phyloP scores from a whole-genome alignment of 2,329 filamentous ascomycete species.

The Penicillium janthinellum region DNA sequence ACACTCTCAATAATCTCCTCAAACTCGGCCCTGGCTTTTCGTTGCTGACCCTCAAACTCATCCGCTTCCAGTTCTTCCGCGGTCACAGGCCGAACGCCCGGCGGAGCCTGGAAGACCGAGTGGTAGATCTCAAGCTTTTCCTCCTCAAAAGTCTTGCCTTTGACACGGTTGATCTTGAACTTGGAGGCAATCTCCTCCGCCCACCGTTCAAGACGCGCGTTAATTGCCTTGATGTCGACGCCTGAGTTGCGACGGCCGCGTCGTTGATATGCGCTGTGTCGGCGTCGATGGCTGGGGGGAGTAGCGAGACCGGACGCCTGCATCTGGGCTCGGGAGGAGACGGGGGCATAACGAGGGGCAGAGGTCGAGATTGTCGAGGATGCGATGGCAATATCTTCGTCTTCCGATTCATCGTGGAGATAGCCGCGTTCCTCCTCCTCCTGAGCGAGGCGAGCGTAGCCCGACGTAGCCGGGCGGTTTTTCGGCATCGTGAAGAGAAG shows the following conservation, averaged over 20 bases:
- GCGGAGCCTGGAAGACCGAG: slow-evolving; percentile 91
- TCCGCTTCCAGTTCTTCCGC: slow-evolving; percentile 68
- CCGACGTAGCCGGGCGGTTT: slow-evolving; percentile 71
- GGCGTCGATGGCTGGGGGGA: slow-evolving; percentile 47
- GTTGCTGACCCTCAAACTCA: slow-evolving; percentile 57
- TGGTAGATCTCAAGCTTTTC: slow-evolving; percentile 94
- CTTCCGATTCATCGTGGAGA: slow-evolving; percentile 68
- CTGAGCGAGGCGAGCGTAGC: slow-evolving; percentile 82
- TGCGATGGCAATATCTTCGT: slow-evolving; percentile 60
- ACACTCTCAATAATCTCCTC: slow-evolving; percentile 89
- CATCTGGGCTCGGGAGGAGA: slow-evolving; percentile 54
- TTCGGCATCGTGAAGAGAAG: slow-evolving; percentile 60
- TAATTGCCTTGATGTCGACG: slow-evolving; percentile 97
- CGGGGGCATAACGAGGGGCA: slow-evolving; percentile 64
- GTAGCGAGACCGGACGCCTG: slow-evolving; percentile 46
- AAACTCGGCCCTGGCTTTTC: slow-evolving; percentile 78
- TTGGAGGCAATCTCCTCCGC: slow-evolving; percentile 96
- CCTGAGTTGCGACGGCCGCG: slow-evolving; percentile 74
- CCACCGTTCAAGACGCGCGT: slow-evolving; percentile 91
- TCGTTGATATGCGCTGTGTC: slow-evolving; percentile 51
- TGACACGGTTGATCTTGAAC: slow-evolving; percentile 83
- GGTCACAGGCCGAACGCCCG: slow-evolving; percentile 79
- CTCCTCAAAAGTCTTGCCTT: slow-evolving; percentile 73
- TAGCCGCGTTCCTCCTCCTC: slow-evolving; percentile 62
- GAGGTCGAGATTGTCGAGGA: slow-evolving; percentile 58